These are phyloP conservation scores for Coffea humblotiana DNA, from an alignment of 305 asterid genomes.

Conservation along the genomic window DNA sequence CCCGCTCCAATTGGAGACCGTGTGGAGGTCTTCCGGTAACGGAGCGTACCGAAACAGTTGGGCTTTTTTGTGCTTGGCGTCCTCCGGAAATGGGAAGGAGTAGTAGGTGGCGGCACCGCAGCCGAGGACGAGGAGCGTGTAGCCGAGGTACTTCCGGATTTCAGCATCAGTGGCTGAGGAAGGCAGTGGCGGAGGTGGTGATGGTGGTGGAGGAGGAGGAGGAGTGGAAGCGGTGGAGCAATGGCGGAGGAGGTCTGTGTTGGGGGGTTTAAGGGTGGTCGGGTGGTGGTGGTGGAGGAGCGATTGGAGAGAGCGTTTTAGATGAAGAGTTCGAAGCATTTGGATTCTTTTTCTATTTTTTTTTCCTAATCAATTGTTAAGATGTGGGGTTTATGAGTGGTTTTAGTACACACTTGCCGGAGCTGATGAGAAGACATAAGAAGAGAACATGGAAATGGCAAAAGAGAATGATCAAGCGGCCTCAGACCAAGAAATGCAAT, in stretches of 20 bases:
- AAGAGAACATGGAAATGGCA: too few species aligned
- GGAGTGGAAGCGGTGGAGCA: slow-evolving; percentile 21
- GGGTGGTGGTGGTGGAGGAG: slow-evolving; percentile 37
- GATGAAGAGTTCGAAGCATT: slow-evolving; percentile 40
- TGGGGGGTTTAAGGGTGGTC: slow-evolving; percentile 3
- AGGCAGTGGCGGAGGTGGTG: slow-evolving; percentile 36
- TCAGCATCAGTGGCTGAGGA: slow-evolving; percentile 66
- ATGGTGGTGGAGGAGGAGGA: slow-evolving; percentile 15
- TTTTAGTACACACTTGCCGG: neutral
- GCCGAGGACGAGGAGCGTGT: slow-evolving; percentile 68
- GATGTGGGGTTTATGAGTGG: slow-evolving; percentile 16
- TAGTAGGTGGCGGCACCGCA: slow-evolving; percentile 88
- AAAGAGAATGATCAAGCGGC: too few species aligned
- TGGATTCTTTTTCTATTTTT: neutral
- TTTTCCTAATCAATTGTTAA: neutral
- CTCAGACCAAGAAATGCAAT: too few species aligned
- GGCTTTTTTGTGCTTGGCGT: slow-evolving; percentile 82
- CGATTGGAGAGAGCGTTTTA: slow-evolving; percentile 52
- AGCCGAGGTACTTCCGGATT: slow-evolving; percentile 80
- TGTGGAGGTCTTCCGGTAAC: slow-evolving; percentile 83
- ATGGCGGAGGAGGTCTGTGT: slow-evolving; percentile 22
- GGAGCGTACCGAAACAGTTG: slow-evolving; percentile 94
- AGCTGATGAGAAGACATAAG: too few species aligned
- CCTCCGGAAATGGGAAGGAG: slow-evolving; percentile 79
- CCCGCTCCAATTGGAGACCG: slow-evolving; percentile 95